Base-by-base conservation (phyloP, 768 basidiomycete species). In the Hemileccinum impolitum region DNA sequence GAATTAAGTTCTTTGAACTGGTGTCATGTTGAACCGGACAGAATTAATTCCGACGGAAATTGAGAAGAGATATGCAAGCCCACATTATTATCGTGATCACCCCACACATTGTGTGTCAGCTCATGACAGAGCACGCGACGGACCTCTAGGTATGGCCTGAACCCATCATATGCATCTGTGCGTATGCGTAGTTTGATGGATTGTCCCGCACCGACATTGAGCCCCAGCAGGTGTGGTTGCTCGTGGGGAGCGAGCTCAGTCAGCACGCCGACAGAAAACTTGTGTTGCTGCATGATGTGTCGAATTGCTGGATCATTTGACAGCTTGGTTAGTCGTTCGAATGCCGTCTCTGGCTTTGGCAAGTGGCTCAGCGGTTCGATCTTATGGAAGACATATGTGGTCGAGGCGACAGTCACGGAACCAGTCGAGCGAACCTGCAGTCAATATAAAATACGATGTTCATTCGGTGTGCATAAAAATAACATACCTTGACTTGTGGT, bases 231-330 rank as follows among this genome's bases (percentile, higher is more conserved):
- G 25, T 79, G 70, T 6, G 87, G 86, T 49, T 84, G 76, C 59
- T 89, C 87, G 49, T 87, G 86, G 0, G 87, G 87, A 14, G 86
- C 87, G 15, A 90, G 78, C 65, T 90, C 87, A 2, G 87, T 89
- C 38, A 90, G 70, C 3, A 84, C 52, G 0, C 82, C 82, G 6
- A 90, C 85, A 1, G 80, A 73, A 55, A 87, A 82, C 50, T 79
- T 63, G 64, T 90, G 86, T 52, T 72, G 73, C 53, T 75, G 77
- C 87, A 90, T 89, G 48, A 90, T 63, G 61, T 86, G 80, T 18
- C 65, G 70, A 40, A 89, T 84, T 0, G 84, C 86, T 5, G 82
- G 80, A 57, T 91, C 88, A n/a, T 78, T 71, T 9, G 87, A 72
- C 3, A 90, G 72, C 43, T 75, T 79, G 11, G 69, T 71, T 1